Conservation (phyloP, 106 monocot species). For the Iris macrosiphon region DNA sequence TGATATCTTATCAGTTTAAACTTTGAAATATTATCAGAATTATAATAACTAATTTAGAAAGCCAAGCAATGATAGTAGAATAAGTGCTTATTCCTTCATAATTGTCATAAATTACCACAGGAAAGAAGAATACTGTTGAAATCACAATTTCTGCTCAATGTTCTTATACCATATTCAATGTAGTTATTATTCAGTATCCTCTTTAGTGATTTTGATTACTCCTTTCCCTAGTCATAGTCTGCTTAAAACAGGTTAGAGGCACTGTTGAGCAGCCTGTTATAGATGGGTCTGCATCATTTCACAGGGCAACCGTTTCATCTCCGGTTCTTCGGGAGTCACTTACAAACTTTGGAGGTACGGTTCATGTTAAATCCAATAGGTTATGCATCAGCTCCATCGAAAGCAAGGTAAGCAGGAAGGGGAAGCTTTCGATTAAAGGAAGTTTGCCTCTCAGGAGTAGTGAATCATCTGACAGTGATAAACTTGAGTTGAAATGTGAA, state of each 20-base stretch:
- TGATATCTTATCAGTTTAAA: no score
- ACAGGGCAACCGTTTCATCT: conserved; percentile 85
- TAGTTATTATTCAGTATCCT: not conserved
- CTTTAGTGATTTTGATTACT: not conserved
- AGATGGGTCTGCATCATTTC: conserved; percentile 96
- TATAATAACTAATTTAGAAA: no score
- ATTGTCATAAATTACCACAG: no score
- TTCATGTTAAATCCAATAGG: conserved; percentile 75
- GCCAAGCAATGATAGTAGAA: no score
- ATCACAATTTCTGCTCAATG: no score
- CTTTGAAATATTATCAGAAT: no score
- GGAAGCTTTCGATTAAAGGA: conserved; percentile 81
- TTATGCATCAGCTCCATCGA: conserved; percentile 88
- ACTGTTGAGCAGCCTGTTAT: conserved; percentile 87
- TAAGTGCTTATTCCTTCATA: no score
- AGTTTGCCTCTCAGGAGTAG: conserved; percentile 78
- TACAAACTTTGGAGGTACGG: conserved; percentile 82
- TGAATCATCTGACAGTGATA: conserved; percentile 62
- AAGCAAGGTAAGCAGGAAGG: conserved; percentile 86
- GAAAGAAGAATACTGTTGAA: no score
- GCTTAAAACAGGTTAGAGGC: conserved; percentile 69
- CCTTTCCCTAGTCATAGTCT: not conserved
- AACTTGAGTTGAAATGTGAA: conserved; percentile 94
- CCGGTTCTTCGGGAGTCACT: conserved; percentile 80
- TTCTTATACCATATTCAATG: not conserved